Percentiles rank a stretch among this genome's conserved stretches.
These are phyloP conservation scores for Torulaspora pretoriensis DNA, from an alignment of 1,139 yeast species.

Conservation along the genomic window DNA sequence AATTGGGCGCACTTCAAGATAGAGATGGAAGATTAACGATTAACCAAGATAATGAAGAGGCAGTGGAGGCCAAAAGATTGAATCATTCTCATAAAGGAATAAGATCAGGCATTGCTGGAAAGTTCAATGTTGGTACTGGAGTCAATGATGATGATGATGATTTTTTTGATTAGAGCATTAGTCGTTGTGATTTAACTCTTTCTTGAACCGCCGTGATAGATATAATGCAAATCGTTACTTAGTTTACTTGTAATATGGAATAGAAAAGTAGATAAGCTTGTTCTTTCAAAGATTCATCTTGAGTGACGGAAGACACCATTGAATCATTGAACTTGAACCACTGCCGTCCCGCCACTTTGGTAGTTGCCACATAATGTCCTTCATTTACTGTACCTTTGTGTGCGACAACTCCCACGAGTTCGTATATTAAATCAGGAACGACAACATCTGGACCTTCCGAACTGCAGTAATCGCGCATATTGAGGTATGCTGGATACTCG, in stretches of 20 bases:
- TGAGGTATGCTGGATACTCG: conserved; percentile 64
- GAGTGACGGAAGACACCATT: conserved; percentile 63
- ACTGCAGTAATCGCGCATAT: conserved; percentile 60
- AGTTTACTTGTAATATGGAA: conserved; percentile 42
- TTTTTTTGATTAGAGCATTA: conserved; percentile 38
- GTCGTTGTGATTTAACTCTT: conserved; percentile 2
- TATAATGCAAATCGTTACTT: conserved; percentile 7
- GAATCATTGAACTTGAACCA: conserved; percentile 95
- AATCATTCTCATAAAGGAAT: conserved; percentile 47
- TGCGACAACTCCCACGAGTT: conserved; percentile 78
- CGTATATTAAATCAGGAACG: conserved; percentile 49
- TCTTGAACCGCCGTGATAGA: neutral
- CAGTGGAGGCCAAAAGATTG: conserved; percentile 45
- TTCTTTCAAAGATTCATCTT: conserved; percentile 59
- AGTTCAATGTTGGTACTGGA: conserved; percentile 37
- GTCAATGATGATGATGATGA: conserved; percentile 48
- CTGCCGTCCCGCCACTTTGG: conserved; percentile 63
- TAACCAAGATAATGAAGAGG: conserved; percentile 59
- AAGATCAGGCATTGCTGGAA: conserved; percentile 44
- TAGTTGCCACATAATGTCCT: conserved; percentile 84
- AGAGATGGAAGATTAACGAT: conserved; percentile 61
- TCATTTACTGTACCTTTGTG: conserved; percentile 92
- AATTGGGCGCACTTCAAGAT: conserved; percentile 57
- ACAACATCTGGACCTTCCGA: conserved; percentile 19
- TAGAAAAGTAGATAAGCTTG: conserved; percentile 81